Evolutionary conservation across 108 stramenopile species (phyloP).

Genomic region (Fragilaria radians): DNA sequence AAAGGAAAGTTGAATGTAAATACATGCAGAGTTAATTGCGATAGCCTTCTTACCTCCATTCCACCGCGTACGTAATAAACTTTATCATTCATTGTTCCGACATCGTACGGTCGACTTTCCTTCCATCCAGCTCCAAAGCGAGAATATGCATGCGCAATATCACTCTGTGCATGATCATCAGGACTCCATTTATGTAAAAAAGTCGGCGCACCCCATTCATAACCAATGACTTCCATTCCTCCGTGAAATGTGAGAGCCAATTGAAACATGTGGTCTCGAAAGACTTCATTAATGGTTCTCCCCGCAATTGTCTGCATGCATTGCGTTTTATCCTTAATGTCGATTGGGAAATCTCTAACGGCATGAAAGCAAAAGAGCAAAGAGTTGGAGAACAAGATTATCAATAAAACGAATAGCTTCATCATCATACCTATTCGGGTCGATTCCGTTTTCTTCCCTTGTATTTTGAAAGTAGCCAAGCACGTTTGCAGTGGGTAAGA

Average conservation of each 20-base stretch:
- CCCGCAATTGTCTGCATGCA: slow-evolving; percentile 93
- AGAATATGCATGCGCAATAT: slow-evolving; percentile 33
- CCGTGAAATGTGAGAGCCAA: slow-evolving; percentile 93
- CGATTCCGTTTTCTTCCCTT: slow-evolving; percentile 31
- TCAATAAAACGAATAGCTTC: no score
- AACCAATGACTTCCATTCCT: slow-evolving; percentile 88
- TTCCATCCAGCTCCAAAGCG: slow-evolving; percentile 40
- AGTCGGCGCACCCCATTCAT: slow-evolving; percentile 86
- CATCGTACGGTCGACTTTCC: slow-evolving; percentile 15
- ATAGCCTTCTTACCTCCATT: slow-evolving; percentile 56
- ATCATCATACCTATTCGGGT: slow-evolving; percentile 28
- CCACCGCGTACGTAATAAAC: slow-evolving; percentile 95
- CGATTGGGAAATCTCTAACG: slow-evolving; percentile 47
- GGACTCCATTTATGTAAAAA: slow-evolving; percentile 30
- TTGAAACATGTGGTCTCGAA: slow-evolving; percentile 88
- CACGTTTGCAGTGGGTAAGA: slow-evolving; percentile 80
- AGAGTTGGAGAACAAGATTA: no score
- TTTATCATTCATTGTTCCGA: slow-evolving; percentile 71
- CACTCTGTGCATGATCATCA: slow-evolving; percentile 53
- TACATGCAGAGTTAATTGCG: no score
- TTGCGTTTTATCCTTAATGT: slow-evolving; percentile 18
- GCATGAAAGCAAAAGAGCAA: no score
- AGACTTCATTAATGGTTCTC: slow-evolving; percentile 87
- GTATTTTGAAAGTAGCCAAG: slow-evolving; percentile 54
- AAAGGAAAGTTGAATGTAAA: no score